Percentiles rank a stretch among this genome's conserved stretches.
phyloP scores from a whole-genome alignment of 257 asterid genomes.

The Capsicum pubescens region DNA sequence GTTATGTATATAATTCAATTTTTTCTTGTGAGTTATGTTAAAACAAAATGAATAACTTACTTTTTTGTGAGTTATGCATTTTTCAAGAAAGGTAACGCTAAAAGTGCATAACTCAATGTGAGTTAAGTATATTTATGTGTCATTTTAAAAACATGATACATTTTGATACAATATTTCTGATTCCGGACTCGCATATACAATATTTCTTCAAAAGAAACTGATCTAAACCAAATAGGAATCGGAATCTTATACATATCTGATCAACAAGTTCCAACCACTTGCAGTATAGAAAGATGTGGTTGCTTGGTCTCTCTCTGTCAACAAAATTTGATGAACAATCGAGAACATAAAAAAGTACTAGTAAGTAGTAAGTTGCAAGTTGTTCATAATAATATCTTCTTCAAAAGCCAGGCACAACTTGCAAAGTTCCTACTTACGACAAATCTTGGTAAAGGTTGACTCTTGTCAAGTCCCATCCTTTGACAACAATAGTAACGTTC shows the following conservation, averaged over 20 bases:
- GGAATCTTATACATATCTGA: background rate
- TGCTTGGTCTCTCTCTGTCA: conserved; percentile 7
- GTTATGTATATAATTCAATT: too few relatives aligned
- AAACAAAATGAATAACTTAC: too few relatives aligned
- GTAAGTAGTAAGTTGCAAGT: background rate
- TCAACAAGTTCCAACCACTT: background rate
- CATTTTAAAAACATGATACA: too few relatives aligned
- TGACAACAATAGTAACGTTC: background rate
- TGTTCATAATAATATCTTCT: conserved; percentile 6
- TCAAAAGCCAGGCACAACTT: conserved; percentile 4
- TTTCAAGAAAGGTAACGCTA: too few relatives aligned
- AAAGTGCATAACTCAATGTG: too few relatives aligned
- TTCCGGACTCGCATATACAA: too few relatives aligned
- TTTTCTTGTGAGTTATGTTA: too few relatives aligned
- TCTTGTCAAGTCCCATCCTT: background rate
- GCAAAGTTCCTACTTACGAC: background rate
- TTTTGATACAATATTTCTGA: too few relatives aligned
- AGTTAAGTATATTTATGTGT: too few relatives aligned
- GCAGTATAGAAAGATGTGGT: background rate
- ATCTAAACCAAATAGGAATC: background rate
- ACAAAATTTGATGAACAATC: background rate
- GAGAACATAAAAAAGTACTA: background rate
- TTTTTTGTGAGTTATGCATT: too few relatives aligned
- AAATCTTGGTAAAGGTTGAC: background rate
- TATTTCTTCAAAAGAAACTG: too few relatives aligned